phyloP scores from a whole-genome alignment of 2,329 filamentous ascomycete genomes.

The Claviceps sp. region DNA sequence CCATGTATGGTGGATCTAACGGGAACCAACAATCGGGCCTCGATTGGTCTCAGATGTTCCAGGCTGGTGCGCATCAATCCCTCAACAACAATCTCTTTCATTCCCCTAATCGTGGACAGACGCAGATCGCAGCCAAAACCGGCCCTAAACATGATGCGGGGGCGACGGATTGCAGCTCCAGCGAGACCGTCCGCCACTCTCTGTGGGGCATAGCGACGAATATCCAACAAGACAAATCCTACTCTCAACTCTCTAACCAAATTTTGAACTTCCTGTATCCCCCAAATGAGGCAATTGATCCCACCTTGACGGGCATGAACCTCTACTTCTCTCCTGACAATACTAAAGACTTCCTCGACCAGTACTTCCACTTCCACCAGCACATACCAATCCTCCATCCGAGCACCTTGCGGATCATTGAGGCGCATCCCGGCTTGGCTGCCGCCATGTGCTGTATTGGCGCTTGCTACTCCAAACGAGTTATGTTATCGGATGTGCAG shows the following conservation, averaged over 20 bases:
- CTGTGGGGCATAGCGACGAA: constrained; percentile 34
- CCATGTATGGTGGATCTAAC: constrained; percentile 47
- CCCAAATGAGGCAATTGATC: constrained; percentile 32
- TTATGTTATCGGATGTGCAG: constrained; percentile 47
- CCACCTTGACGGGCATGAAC: constrained; percentile 42
- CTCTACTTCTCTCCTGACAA: constrained; percentile 54
- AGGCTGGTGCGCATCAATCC: constrained; percentile 54
- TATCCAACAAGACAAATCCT: constrained; percentile 30
- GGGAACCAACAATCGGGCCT: constrained; percentile 48
- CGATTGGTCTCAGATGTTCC: constrained; percentile 72
- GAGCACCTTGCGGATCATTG: constrained; percentile 54
- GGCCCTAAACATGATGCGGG: constrained; percentile 45
- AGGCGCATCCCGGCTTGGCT: constrained; percentile 53
- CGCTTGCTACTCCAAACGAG: constrained; percentile 57
- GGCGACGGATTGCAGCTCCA: constrained; percentile 32
- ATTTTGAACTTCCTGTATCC: constrained; percentile 44
- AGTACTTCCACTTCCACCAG: constrained; percentile 59
- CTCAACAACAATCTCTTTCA: constrained; percentile 42
- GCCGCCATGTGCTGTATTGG: constrained; percentile 61
- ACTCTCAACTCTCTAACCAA: constrained; percentile 40
- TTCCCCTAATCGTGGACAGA: constrained; percentile 51
- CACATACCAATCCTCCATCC: constrained; percentile 64
- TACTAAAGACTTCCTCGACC: constrained; percentile 56
- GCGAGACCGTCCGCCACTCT: constrained; percentile 35
- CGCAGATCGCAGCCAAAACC: constrained; percentile 56